Base-by-base conservation (phyloP, 2,329 filamentous ascomycete genomes). In the Podosphaera leucotricha region DNA sequence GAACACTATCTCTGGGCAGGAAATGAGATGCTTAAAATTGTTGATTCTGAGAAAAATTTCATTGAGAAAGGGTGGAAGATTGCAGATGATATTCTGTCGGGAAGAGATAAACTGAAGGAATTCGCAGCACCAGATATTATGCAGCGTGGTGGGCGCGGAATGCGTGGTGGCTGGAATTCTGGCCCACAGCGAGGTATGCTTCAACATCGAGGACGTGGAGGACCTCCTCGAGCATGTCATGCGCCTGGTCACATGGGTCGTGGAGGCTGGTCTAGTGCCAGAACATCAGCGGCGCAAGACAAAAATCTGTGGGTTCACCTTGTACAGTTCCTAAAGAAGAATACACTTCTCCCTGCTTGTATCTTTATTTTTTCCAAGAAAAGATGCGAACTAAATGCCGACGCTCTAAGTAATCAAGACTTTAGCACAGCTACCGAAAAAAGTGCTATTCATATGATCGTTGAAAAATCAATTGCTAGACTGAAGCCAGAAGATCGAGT, bases 291-390 rank as follows among this genome's bases (percentile, higher is more conserved):
- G 46, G 85, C 85, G 0, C 90, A 98, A 60, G 90, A 98, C 62
- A 86, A 85, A 59, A 95, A 86, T 49, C 70, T 94, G 6, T 98
- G 90, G 90, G 87, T 95, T 30, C 83, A 94, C 56, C 71, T 98
- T 35, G 85, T 98, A 2, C 83, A 92, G 55, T 85, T 83, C 60
- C 67, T 98, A 44, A 82, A 77, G 54, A 93, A 92, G 60, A 75
- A 85, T 43, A 83, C 75, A 41, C 68, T 98, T 3, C 71, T 98
- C 2, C 90, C 90, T 0, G 84, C 81, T 7, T 95, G 87, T 59
- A 92, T 98, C 52, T 98, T 98, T 57, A 87, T 98, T 45, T 98
- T 98, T 61, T 98, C 90, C 2, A 98, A 95, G 64, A 93, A 90
- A 61, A 71, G 90, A 43, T 95, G 90, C 55, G 90, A 98, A 60